Evolutionary conservation across 345 rosid genomes (phyloP), one percentile per base, ranked within the genome.

Genomic region (Limnanthes douglasii): DNA sequence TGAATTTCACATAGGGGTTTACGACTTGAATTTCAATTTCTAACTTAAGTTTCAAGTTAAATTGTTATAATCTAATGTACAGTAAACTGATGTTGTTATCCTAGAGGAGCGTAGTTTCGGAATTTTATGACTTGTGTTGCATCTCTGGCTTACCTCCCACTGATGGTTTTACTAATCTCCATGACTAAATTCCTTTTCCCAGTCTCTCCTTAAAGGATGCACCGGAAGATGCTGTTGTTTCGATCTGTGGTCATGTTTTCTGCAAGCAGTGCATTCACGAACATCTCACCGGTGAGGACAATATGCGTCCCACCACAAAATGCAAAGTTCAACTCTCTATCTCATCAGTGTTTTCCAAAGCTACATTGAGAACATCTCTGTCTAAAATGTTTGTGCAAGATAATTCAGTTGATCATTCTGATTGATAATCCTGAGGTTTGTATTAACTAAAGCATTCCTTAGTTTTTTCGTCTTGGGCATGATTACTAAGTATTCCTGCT

Each of bases 171-270:
- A n/a, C n/a, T n/a, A n/a, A n/a, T n/a, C 16, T 4, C 29, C 34
- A 42, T 36, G 12, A 39, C 25, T 34, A 18, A 24, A 33, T 22
- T 8, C 48, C 33, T 34, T 5, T 45, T n/a, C 14, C 34, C 5
- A 27, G 45, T 16, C 29, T 38, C 21, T 37, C 30, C 15, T 14
- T 9, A 30, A 57, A 90, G 98, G 98, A 84, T 69, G 65, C 92
- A 17, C 98, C 98, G 21, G 98, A 90, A 61, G 98, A 75, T 65
- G 98, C 95, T 48, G 86, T 80, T 59, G 85, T 74, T 50, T 64
- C 95, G 11, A 51, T 57, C 21, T 90, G 98, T 47, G 74, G 92
- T 37, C 95, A 90, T 62, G 92, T 90, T 45, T 90, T 84, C 68
- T 90, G 98, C 68, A 78, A 66, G 38, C 94, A 84, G 37, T 90